Percentiles rank a stretch among this genome's conserved stretches.
phyloP scores from a whole-genome alignment of 495 filamentous ascomycete species.

The Penicillium lividum region DNA sequence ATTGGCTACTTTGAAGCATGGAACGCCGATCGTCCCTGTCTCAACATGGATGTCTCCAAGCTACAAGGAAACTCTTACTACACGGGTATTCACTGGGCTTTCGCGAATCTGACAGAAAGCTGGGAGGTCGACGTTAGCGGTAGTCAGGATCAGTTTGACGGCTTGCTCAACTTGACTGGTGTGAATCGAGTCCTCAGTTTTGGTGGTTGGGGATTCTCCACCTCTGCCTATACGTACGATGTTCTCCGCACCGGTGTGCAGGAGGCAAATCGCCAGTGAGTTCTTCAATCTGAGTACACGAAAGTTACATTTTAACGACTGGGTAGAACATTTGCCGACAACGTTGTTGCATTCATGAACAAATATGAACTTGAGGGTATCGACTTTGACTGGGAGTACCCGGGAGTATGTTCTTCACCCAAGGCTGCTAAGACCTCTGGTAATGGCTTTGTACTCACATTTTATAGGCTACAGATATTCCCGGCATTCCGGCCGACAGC shows the following conservation, averaged over 20 bases:
- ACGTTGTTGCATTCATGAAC: slow-evolving; percentile 31
- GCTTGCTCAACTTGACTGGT: not conserved
- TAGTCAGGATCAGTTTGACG: not conserved
- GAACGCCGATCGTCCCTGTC: slow-evolving; percentile 15
- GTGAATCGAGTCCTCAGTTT: slow-evolving; percentile 44
- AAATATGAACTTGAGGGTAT: slow-evolving; percentile 26
- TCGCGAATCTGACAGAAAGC: slow-evolving; percentile 7
- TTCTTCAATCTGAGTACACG: no score
- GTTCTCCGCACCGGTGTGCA: slow-evolving; percentile 35
- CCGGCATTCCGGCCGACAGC: slow-evolving; percentile 32
- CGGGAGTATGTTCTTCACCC: slow-evolving; percentile 14
- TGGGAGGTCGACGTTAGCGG: not conserved
- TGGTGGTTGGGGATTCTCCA: slow-evolving; percentile 38
- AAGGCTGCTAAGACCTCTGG: not conserved
- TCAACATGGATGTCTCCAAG: not conserved
- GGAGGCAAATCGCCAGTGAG: slow-evolving; percentile 13
- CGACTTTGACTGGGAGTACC: slow-evolving; percentile 35
- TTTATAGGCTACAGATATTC: slow-evolving; percentile 33
- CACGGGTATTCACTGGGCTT: slow-evolving; percentile 20
- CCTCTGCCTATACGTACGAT: slow-evolving; percentile 25
- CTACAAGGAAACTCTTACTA: not conserved
- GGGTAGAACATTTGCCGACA: slow-evolving; percentile 22
- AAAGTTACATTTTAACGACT: no score
- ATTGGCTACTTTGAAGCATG: slow-evolving; percentile 24
- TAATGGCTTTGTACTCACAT: not conserved